Evolutionary conservation across 164 flowering plant genomes (phyloP), one percentile per base, ranked within the genome.

Genomic region (Sextonia rubra): DNA sequence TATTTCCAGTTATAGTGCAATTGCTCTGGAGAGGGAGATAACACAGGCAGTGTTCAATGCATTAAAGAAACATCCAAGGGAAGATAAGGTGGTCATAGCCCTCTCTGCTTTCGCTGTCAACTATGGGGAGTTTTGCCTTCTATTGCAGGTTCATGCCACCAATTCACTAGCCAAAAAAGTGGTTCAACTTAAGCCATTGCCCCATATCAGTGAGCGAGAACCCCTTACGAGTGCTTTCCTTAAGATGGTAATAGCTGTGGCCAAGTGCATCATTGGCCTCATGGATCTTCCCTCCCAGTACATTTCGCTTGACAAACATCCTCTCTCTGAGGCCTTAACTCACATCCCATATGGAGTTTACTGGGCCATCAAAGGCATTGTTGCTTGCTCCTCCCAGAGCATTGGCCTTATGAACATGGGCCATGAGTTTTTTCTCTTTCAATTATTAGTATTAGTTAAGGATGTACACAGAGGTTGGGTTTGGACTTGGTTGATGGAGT

Each of bases 1-100:
- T 56, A 30, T n/a, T 61, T 5, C 66, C 85, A 91, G 91, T 68
- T 90, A 62, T n/a, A 82, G 4, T 86, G 88, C 88, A 89, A 86
- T 77, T 86, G 90, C 77, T 83, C 84, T 4, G 85, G 87, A 18
- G 87, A 32, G 44, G 44, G 83, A 29, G 97, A 90, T 68, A 30
- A 72, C 93, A 0, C 23, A 84, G 81, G 76, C 77, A 24, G 49
- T 92, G 24, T 76, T 90, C 69, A 81, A 81, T 78, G 64, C 61
- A 55, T 82, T 92, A 6, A 77, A 91, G 15, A 71, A 72, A 29
- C 73, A 68, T 71, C 74, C 85, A 25, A 83, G 90, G 90, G 88
- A 83, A 1, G 82, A 83, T 3, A 86, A 86, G 80, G 73, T 83
- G 74, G 88, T 83, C 69, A 71, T 86, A 20, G 75, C 82, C 23